These are phyloP conservation scores for Ceratobasidium sp. DNA, from an alignment of 1,284 basidiomycete species.

Conservation along the genomic window DNA sequence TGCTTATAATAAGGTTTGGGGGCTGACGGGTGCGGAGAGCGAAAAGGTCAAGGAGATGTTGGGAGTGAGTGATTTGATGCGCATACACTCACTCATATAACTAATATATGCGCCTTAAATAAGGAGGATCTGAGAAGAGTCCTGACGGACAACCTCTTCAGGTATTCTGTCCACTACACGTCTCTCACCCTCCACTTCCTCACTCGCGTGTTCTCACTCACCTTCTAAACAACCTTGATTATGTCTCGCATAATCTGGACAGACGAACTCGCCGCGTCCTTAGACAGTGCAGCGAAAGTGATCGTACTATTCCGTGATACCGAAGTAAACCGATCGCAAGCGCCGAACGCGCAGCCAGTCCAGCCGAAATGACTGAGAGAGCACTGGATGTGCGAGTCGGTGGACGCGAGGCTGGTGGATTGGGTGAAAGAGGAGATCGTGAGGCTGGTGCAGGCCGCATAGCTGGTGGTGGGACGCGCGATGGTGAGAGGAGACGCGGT, in stretches of 20 bases:
- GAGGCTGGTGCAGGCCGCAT: conserved; percentile 54
- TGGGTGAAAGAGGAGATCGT: conserved; percentile 65
- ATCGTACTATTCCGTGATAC: conserved; percentile 94
- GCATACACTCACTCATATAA: background rate
- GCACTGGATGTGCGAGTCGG: conserved; percentile 90
- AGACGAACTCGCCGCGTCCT: conserved; percentile 93
- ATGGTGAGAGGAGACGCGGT: conserved; percentile 74
- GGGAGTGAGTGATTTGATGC: conserved; percentile 70
- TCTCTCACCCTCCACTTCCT: conserved; percentile 81
- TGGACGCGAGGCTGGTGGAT: conserved; percentile 67
- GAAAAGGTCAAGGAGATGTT: conserved; percentile 94
- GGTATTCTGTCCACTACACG: conserved; percentile 94
- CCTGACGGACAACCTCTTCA: conserved; percentile 96
- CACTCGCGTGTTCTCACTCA: conserved; percentile 82
- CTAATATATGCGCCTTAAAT: background rate
- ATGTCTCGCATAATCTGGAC: conserved; percentile 99
- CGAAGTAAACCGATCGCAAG: conserved; percentile 91
- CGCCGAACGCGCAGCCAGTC: conserved; percentile 86
- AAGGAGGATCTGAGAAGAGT: conserved; percentile 98
- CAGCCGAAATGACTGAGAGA: conserved; percentile 98
- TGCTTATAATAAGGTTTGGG: conserved; percentile 90
- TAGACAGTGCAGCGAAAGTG: conserved; percentile 85
- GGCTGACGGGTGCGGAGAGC: conserved; percentile 87
- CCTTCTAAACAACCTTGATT: conserved; percentile 88
- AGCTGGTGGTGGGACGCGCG: conserved; percentile 53